These are phyloP conservation scores for Emmonsiellopsis sp. DNA, from an alignment of 2,329 filamentous ascomycete species.

Conservation along the genomic window DNA sequence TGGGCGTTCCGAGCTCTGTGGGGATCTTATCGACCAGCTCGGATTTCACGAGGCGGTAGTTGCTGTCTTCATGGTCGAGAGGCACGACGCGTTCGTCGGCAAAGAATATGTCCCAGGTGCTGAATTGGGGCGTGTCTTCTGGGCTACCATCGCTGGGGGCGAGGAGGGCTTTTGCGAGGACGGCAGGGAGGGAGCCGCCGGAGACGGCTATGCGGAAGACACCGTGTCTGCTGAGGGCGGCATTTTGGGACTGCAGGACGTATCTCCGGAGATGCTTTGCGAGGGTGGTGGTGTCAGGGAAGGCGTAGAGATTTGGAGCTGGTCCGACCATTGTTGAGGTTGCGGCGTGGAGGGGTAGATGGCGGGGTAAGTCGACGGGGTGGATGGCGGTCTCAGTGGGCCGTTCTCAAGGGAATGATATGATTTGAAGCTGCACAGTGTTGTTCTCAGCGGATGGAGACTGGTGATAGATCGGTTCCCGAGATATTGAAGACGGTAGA, in stretches of 20 bases:
- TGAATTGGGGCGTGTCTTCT: slow-evolving; percentile 62
- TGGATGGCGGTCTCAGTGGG: neutral
- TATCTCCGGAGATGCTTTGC: slow-evolving; percentile 71
- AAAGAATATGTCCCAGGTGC: slow-evolving; percentile 96
- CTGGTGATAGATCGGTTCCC: too few relatives aligned
- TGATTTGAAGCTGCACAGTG: too few relatives aligned
- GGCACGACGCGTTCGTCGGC: slow-evolving; percentile 94
- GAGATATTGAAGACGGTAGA: too few relatives aligned
- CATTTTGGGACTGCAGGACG: slow-evolving; percentile 70
- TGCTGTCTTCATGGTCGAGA: slow-evolving; percentile 85
- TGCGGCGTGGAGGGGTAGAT: slow-evolving; percentile 5
- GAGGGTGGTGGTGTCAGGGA: slow-evolving; percentile 59
- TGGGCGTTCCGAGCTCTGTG: slow-evolving; percentile 52
- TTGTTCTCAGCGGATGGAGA: too few relatives aligned
- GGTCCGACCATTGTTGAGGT: slow-evolving; percentile 16
- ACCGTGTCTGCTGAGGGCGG: slow-evolving; percentile 68
- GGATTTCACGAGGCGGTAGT: slow-evolving; percentile 77
- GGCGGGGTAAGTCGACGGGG: neutral
- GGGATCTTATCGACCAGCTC: slow-evolving; percentile 88
- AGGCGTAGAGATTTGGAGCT: slow-evolving; percentile 64
- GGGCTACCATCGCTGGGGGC: slow-evolving; percentile 38
- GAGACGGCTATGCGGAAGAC: slow-evolving; percentile 89
- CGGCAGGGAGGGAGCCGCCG: slow-evolving; percentile 83
- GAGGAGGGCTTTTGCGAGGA: slow-evolving; percentile 75
- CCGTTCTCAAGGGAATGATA: too few relatives aligned